Conservation (phyloP, 2,329 filamentous ascomycete genomes). For the Cercospora sp. region DNA sequence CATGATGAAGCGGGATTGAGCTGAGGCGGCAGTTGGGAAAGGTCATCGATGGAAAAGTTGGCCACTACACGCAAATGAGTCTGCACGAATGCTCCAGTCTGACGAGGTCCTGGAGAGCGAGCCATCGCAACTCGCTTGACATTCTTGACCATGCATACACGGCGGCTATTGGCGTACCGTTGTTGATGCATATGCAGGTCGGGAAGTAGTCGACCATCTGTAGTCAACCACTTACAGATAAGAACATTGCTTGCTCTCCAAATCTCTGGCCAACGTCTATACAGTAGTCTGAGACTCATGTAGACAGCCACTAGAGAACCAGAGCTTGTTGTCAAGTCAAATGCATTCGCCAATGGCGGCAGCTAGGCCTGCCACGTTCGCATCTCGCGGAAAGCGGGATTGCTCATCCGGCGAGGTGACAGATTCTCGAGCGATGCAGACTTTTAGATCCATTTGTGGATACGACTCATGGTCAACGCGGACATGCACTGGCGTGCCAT, state of each 20-base stretch:
- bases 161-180: not conserved
- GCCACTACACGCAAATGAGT: not conserved
- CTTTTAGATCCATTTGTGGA: not conserved
- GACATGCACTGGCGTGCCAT: constrained; percentile 4
- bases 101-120: not conserved
- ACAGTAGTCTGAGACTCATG: constrained; percentile 5
- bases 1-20: not conserved
- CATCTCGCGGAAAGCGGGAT: not conserved
- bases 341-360: not conserved
- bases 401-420: not conserved
- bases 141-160: constrained; percentile 2
- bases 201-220: constrained; percentile 2
- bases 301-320: not conserved
- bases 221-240: not conserved
- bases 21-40: not conserved
- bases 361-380: not conserved
- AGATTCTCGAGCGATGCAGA: not conserved
- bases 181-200: constrained; percentile 2
- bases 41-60: not conserved
- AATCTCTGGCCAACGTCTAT: not conserved
- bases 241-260: not conserved
- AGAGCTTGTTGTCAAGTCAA: not conserved
- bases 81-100: not conserved
- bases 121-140: not conserved
- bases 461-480: constrained; percentile 8